Evolutionary conservation across 2,329 filamentous ascomycete genomes (phyloP).

Genomic region (Sporothrix euskadiensis): DNA sequence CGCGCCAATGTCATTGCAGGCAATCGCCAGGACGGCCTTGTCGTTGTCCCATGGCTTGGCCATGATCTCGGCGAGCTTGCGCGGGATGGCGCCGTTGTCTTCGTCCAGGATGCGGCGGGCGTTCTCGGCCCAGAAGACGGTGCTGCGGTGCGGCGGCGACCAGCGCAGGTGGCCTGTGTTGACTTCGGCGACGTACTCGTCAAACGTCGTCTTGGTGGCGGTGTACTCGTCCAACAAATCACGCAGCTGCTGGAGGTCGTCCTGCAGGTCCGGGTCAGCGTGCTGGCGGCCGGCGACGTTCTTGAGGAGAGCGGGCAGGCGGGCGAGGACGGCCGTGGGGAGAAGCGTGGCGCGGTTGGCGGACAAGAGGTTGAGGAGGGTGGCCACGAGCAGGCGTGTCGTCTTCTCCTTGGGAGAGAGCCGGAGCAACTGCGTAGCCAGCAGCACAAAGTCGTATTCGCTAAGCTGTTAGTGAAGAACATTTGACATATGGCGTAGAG

Average conservation of each 20-base stretch:
- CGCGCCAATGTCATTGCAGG: conserved; percentile 87
- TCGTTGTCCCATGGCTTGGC: conserved; percentile 72
- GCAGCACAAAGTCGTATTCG: conserved; percentile 86
- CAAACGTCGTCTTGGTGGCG: conserved; percentile 74
- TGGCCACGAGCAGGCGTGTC: conserved; percentile 84
- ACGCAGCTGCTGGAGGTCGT: conserved; percentile 62
- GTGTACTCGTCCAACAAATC: conserved; percentile 67
- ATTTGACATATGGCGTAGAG: neutral
- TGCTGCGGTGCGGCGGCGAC: conserved; percentile 86
- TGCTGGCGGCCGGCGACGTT: conserved; percentile 64
- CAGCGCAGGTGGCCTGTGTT: conserved; percentile 84
- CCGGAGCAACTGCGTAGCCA: conserved; percentile 89
- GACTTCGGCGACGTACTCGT: conserved; percentile 87
- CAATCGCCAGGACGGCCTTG: conserved; percentile 86
- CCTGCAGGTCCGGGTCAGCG: conserved; percentile 63
- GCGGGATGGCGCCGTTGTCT: conserved; percentile 74
- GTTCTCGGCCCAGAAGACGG: conserved; percentile 89
- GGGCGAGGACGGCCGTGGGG: conserved; percentile 81
- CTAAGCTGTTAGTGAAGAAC: conserved; percentile 46
- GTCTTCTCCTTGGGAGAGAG: conserved; percentile 98
- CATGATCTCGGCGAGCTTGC: conserved; percentile 83
- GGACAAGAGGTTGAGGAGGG: conserved; percentile 79
- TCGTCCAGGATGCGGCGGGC: conserved; percentile 82
- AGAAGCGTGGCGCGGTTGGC: conserved; percentile 71
- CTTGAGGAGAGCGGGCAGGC: conserved; percentile 68